Evolutionary conservation across 2,329 filamentous ascomycete species (phyloP).

Genomic region (Nannizzia gypsea): DNA sequence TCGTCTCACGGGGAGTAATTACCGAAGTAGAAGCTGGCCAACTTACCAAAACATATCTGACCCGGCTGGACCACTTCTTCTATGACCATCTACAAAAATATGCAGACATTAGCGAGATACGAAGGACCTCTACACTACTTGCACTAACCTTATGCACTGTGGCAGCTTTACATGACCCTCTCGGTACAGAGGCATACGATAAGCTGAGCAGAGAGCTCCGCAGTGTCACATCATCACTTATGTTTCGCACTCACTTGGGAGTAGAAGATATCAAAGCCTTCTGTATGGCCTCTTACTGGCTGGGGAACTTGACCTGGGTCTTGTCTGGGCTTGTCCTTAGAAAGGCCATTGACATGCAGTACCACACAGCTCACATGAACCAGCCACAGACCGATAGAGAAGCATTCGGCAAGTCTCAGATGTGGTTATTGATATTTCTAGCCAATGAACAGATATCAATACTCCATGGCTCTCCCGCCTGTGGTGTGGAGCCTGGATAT

Average conservation of each 20-base stretch:
- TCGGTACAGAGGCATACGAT: slow-evolving; percentile 37
- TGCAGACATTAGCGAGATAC: slow-evolving; percentile 8
- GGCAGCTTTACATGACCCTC: slow-evolving; percentile 39
- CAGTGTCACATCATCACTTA: slow-evolving; percentile 40
- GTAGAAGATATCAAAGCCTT: slow-evolving; percentile 41
- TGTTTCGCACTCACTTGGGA: slow-evolving; percentile 42
- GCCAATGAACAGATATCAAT: slow-evolving; percentile 13
- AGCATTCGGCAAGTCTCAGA: slow-evolving; percentile 23
- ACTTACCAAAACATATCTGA: slow-evolving; percentile 30
- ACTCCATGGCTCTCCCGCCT: slow-evolving; percentile 8
- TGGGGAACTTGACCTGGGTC: slow-evolving; percentile 43
- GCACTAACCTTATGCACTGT: slow-evolving; percentile 38
- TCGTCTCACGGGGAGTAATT: slow-evolving; percentile 33
- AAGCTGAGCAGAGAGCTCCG: slow-evolving; percentile 43
- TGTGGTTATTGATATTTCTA: slow-evolving; percentile 30
- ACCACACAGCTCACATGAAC: slow-evolving; percentile 16
- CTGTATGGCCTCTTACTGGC: slow-evolving; percentile 46
- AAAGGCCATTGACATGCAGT: slow-evolving; percentile 36
- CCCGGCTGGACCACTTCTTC: slow-evolving; percentile 35
- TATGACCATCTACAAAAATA: slow-evolving; percentile 19
- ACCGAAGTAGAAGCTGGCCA: slow-evolving; percentile 31
- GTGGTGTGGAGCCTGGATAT: slow-evolving; percentile 9
- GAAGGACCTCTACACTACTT: slow-evolving; percentile 28
- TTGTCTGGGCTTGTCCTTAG: slow-evolving; percentile 33
- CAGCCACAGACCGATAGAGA: slow-evolving; percentile 11